phyloP scores from a whole-genome alignment of 495 filamentous ascomycete genomes.

The Talaromyces liani region DNA sequence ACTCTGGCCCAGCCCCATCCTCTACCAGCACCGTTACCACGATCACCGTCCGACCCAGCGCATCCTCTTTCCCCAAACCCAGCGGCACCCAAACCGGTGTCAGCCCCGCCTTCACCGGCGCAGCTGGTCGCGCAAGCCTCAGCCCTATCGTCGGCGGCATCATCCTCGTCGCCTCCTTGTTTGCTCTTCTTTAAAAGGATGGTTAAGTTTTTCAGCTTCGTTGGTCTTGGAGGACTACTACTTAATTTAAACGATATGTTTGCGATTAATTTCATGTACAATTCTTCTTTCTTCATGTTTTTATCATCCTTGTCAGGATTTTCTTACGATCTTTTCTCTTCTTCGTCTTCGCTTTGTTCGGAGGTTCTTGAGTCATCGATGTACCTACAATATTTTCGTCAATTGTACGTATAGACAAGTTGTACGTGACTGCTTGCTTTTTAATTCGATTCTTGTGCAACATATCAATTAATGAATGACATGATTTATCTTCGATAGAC shows the following conservation, averaged over 20 bases:
- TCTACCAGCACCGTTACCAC: background rate
- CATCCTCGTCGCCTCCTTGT: background rate
- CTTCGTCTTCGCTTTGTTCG: background rate
- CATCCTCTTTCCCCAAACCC: background rate
- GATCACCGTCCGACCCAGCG: background rate
- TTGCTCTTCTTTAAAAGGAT: slow-evolving; percentile 6
- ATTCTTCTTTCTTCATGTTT: background rate
- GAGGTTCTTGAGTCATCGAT: background rate
- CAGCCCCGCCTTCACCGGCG: slow-evolving; percentile 8
- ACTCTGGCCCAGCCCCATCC: background rate
- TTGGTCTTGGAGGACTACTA: background rate
- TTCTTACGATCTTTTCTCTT: background rate
- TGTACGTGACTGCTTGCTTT: background rate
- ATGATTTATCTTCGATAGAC: background rate
- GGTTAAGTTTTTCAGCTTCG: background rate
- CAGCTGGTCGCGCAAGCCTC: slow-evolving; percentile 9
- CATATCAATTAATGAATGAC: slow-evolving; percentile 5
- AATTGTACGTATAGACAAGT: background rate
- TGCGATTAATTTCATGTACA: slow-evolving; percentile 4
- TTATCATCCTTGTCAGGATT: background rate
- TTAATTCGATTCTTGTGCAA: slow-evolving; percentile 3
- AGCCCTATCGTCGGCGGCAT: slow-evolving; percentile 5
- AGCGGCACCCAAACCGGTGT: slow-evolving; percentile 4
- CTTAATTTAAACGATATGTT: slow-evolving; percentile 6
- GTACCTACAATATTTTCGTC: background rate